Conservation (phyloP, 176 grass and related monocot species). For the Lolium multiflorum region DNA sequence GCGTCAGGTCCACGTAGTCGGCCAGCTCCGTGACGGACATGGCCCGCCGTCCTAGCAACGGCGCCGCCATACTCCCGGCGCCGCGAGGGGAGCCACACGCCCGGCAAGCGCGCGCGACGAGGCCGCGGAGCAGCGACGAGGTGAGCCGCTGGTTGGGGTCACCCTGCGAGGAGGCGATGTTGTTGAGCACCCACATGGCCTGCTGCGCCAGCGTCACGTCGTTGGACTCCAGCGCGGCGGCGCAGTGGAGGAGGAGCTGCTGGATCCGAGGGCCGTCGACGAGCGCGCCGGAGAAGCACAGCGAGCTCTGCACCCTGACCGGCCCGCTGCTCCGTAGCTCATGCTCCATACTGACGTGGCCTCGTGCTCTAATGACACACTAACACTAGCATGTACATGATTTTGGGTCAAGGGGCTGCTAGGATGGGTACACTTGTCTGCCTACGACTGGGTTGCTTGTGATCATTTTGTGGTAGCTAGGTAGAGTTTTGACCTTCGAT, state of each 20-base stretch:
- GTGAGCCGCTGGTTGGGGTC: slow-evolving; percentile 88
- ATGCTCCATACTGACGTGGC: slow-evolving; percentile 39
- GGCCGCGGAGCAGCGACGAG: slow-evolving; percentile 80
- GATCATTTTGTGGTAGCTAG: not conserved
- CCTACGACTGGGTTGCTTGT: not conserved
- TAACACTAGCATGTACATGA: not conserved
- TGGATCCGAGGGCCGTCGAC: slow-evolving; percentile 72
- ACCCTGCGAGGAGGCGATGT: slow-evolving; percentile 83
- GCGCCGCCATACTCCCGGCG: not conserved
- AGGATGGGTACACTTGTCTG: slow-evolving; percentile 32
- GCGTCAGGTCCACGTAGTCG: slow-evolving; percentile 83
- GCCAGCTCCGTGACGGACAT: slow-evolving; percentile 88
- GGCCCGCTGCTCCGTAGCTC: slow-evolving; percentile 26
- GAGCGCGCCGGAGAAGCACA: slow-evolving; percentile 56
- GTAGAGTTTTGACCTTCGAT: not conserved
- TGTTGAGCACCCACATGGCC: slow-evolving; percentile 97
- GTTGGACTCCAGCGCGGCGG: slow-evolving; percentile 81
- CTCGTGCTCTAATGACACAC: not conserved
- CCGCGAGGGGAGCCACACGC: slow-evolving; percentile 50
- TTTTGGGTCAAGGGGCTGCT: not conserved
- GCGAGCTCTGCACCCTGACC: slow-evolving; percentile 34
- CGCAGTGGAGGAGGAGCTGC: slow-evolving; percentile 90
- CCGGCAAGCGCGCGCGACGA: slow-evolving; percentile 76
- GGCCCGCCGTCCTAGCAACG: slow-evolving; percentile 32
- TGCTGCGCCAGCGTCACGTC: slow-evolving; percentile 96